Evolutionary conservation across 2,329 filamentous ascomycete species (phyloP), one percentile per base, ranked within the genome.

Genomic region (Fusarium anthophilum): DNA sequence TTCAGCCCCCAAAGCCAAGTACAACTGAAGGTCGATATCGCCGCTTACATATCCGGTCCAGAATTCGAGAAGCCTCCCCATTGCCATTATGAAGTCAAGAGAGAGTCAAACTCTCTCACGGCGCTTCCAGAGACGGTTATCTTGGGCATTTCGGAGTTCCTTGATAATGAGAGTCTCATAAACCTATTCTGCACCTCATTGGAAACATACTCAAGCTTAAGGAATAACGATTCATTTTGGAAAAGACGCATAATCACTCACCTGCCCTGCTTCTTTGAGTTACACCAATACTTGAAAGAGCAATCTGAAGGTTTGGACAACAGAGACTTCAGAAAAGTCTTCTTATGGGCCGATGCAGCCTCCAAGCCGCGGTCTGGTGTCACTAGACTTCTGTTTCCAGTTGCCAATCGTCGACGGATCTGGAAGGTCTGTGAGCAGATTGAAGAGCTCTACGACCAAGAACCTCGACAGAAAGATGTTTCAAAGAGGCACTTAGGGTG

Each of bases 401-500:
- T 30, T 4, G 12, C 30, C 30, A 30, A 30, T 30, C 30, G 30
- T 30, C 30, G 30, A 30, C 12, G 30, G 5, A 30, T 30, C 2
- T 30, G 30, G 30, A 30, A 30, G 11, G 30, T 30, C 30, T 30
- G 30, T 30, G 30, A 30, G 30, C 30, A 30, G 30, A 30, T 30
- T 30, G 58, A 13, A 2, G 13, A 10, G 8, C 8, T 53, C 8
- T 61, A 53, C 12, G 11, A 3, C 3, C 22, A 26, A 28, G 57
- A 61, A 4, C 45, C 26, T 13, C 45, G 1, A 9, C 11, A 7
- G 9, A 26, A n/a, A n/a, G 4, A 4, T 14, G 12, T 18, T 11
- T 10, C 11, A 35, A 3, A 28, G 13, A 12, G 45, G 8, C 13
- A 47, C 7, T 10, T 48, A 0, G 8, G 3, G 3, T 2, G 26